phyloP scores from a whole-genome alignment of 2,329 filamentous ascomycete species.

The Colletotrichum eleusines region DNA sequence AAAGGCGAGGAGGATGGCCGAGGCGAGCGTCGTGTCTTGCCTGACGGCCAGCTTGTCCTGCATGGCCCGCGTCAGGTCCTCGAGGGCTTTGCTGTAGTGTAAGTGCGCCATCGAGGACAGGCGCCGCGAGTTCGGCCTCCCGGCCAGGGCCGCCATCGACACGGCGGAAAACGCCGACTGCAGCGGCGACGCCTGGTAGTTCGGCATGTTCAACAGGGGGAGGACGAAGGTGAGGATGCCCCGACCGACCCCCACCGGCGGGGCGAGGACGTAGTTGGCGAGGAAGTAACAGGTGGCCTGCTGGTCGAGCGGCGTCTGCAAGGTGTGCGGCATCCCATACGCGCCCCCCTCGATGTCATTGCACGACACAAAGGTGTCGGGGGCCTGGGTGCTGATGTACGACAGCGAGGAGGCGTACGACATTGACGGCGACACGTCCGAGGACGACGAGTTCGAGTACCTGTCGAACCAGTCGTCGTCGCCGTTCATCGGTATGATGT shows the following conservation, averaged over 20 bases:
- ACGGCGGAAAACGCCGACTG: slow-evolving; percentile 44
- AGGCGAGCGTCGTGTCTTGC: slow-evolving; percentile 44
- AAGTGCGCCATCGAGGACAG: slow-evolving; percentile 42
- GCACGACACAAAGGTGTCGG: slow-evolving; percentile 33
- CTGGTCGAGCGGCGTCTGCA: slow-evolving; percentile 44
- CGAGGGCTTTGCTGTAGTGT: slow-evolving; percentile 44
- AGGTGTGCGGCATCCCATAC: slow-evolving; percentile 36
- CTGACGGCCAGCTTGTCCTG: slow-evolving; percentile 41
- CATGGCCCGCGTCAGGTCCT: slow-evolving; percentile 43
- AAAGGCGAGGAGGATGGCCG: slow-evolving; percentile 45
- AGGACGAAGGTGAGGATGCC: slow-evolving; percentile 44
- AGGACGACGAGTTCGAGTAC: slow-evolving; percentile 31
- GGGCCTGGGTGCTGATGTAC: slow-evolving; percentile 34
- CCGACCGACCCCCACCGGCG: slow-evolving; percentile 41
- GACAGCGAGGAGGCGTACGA: slow-evolving; percentile 35
- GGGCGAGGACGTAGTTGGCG: slow-evolving; percentile 45
- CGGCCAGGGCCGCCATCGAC: slow-evolving; percentile 44
- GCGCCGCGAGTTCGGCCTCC: slow-evolving; percentile 43
- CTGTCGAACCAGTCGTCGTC: slow-evolving; percentile 38
- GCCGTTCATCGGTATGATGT: slow-evolving; percentile 21
- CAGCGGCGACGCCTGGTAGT: slow-evolving; percentile 42
- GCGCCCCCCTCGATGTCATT: slow-evolving; percentile 28
- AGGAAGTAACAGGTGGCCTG: slow-evolving; percentile 46
- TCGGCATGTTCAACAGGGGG: slow-evolving; percentile 42
- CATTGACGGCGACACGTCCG: slow-evolving; percentile 38